phyloP scores from a whole-genome alignment of 805 yeast genomes.

The Pichia cabralensis region DNA sequence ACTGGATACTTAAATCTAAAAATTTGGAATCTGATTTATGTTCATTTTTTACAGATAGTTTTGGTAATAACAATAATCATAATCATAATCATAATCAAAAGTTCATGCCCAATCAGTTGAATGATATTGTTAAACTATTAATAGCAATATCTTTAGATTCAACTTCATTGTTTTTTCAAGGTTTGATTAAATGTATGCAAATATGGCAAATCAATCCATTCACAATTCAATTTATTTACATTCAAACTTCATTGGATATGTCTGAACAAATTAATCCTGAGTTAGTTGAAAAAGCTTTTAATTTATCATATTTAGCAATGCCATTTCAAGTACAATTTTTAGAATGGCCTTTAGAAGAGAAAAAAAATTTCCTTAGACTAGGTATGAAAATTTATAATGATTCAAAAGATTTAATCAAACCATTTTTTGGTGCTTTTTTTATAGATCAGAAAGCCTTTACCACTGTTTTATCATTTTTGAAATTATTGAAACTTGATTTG shows the following conservation, averaged over 20 bases:
- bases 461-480: constrained; percentile 13
- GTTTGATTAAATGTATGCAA: constrained; percentile 20
- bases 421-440: constrained; percentile 13
- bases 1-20: constrained; percentile 11
- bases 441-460: constrained; percentile 16
- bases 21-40: constrained; percentile 8
- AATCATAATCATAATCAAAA: not conserved
- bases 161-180: constrained; percentile 16
- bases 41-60: constrained; percentile 2
- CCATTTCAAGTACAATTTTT: constrained; percentile 14
- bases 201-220: constrained; percentile 27
- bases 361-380: constrained; percentile 9
- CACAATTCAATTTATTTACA: constrained; percentile 12
- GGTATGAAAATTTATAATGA: constrained; percentile 11
- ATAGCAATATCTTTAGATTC: constrained; percentile 14
- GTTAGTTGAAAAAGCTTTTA: constrained; percentile 15
- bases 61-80: not conserved
- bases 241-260: constrained; percentile 6
- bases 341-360: constrained; percentile 20
- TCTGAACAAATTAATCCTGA: constrained; percentile 11
- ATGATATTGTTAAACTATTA: constrained; percentile 6
- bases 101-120: constrained; percentile 8
- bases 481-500: constrained; percentile 12
- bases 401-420: constrained; percentile 8
- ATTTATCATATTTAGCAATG: constrained; percentile 19